Percentiles rank a stretch among this genome's conserved stretches.
phyloP scores from a whole-genome alignment of 352 stramenopile species.

The Phytopythium delawarense region DNA sequence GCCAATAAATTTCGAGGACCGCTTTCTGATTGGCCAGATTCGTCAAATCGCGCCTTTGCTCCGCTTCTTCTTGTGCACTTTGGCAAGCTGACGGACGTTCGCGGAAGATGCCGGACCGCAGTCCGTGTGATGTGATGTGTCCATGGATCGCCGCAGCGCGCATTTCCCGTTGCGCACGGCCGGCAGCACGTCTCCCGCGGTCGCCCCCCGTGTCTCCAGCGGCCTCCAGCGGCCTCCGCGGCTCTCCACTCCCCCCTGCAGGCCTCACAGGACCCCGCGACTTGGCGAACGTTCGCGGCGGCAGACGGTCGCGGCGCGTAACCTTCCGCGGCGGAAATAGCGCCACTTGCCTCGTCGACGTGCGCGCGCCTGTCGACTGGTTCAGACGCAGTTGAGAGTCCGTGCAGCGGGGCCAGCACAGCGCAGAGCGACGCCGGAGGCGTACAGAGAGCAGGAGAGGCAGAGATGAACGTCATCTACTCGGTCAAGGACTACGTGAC shows the following conservation, averaged over 20 bases:
- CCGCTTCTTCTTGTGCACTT: too few species aligned
- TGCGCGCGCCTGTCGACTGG: too few species aligned
- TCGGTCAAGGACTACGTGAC: constrained; percentile 86
- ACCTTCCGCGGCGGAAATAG: not conserved
- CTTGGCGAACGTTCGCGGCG: not conserved
- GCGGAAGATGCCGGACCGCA: too few species aligned
- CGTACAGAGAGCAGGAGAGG: not conserved
- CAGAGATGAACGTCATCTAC: constrained; percentile 80
- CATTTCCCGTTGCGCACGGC: not conserved
- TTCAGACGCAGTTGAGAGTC: too few species aligned
- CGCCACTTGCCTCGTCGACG: not conserved
- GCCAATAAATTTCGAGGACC: not conserved
- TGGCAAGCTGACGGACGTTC: too few species aligned
- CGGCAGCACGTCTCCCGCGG: not conserved
- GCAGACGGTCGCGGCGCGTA: not conserved
- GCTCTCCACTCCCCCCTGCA: too few species aligned
- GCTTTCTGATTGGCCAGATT: not conserved
- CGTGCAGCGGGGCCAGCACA: too few species aligned
- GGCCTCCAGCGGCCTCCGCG: not conserved
- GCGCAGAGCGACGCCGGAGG: not conserved
- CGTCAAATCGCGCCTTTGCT: too few species aligned
- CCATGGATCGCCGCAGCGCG: not conserved
- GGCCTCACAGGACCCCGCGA: too few species aligned
- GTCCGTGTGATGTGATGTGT: not conserved
- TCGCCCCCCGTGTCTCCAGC: not conserved